Evolutionary conservation across 2,329 filamentous ascomycete genomes (phyloP), one percentile per base, ranked within the genome.

Genomic region (Nemania sp.): DNA sequence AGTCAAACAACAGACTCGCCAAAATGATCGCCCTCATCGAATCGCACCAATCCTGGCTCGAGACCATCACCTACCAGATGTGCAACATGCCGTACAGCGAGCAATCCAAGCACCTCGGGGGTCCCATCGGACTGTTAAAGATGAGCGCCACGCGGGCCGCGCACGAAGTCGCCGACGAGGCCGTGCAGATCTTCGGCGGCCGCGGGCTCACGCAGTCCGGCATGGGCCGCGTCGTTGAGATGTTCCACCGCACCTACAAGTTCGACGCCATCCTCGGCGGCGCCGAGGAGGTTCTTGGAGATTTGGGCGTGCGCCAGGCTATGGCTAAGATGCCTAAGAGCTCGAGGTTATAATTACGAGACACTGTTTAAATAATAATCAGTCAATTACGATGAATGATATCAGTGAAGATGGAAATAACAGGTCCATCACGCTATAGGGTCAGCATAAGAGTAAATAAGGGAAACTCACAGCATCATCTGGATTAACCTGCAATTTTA

Each of bases 51-150:
- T 82, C 90, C 17, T 95, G 89, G 89, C 81, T 94, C 43, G 90
- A 95, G 71, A 84, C 82, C 36, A 86, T 94, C 67, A 91, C 90
- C 17, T 90, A 91, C 76, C 90, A 95, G 69, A 95, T 95, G 90
- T 88, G 82, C 75, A 79, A 90, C 70, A 90, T 95, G 88, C 81
- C 82, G 28, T 94, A 95, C 72, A 79, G 81, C 49, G 75, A 93
- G 68, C 90, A 95, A 71, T 78, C 87, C 20, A 83, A 84, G 66
- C 80, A 88, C 64, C 81, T 95, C 1, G 88, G 87, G 48, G 91
- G 91, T 0, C 90, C 90, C 23, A 91, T 95, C 60, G 90, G 86
- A 7, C 78, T 95, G 19, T 80, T 95, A 54, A 96, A 96, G 75
- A 89, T 88, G 71, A 88, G 84, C 71, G 76, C 80, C 41, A 95